Evolutionary conservation across 2,329 filamentous ascomycete genomes (phyloP), one percentile per base, ranked within the genome.

Genomic region (Seiridium unicorne): DNA sequence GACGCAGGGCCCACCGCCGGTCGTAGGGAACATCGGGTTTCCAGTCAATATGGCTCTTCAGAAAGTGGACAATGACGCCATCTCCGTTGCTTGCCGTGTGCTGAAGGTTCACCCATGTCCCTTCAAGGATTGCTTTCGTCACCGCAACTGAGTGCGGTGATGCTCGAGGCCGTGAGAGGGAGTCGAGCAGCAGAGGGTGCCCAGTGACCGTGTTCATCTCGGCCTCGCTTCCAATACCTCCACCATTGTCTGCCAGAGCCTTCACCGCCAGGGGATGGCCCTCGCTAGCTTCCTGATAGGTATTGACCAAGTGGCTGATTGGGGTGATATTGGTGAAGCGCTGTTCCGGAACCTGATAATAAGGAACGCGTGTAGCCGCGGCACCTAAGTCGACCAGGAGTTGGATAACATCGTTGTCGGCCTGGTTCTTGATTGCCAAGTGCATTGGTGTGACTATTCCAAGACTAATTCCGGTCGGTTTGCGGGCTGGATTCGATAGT

Each of bases 151-250:
- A 11, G 10, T 18, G 42, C 6, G 6, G 35, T 7, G 44, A 58
- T 10, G 31, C 35, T 13, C 46, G 32, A 10, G 55, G 55, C 2
- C 26, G 2, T 40, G 55, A 42, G 4, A 58, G 46, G 8, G 13
- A 51, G 13, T 58, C 44, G 11, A 58, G 26, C n/a, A 58, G 32
- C n/a, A 58, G 34, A 42, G 55, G 55, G 2, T 58, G 13, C 26
- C 55, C 44, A 36, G 44, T 38, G 9, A 44, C 13, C 11, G 55
- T 58, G 38, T 58, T 26, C 44, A 31, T 40, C 11, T 9, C 7
- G 44, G 44, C 35, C 34, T 58, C 55, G n/a, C 9, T 6, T 18
- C 46, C 35, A 31, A 32, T 31, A 51, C 55, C 46, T 5, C 40
- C 55, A 31, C 55, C 55, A 36, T 42, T 18, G 13, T 6, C 35